A percentile compares a stretch with the other conserved stretches of the same genome.
Conservation (phyloP, 805 yeast species). For the Myxozyma melibiosi region DNA sequence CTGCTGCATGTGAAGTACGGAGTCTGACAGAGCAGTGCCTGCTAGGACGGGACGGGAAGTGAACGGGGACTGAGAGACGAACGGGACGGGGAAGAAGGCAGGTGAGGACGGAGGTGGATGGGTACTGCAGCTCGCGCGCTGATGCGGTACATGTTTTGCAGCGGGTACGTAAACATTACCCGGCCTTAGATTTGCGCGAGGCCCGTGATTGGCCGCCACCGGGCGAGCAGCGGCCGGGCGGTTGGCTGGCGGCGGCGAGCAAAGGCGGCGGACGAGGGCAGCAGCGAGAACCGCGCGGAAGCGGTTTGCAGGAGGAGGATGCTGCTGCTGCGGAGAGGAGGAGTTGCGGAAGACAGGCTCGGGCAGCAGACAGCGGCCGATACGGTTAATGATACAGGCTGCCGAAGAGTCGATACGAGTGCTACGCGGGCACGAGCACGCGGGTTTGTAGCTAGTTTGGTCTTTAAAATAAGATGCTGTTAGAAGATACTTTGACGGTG, state of each 20-base stretch:
- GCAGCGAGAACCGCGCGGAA: no score
- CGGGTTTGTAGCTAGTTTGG: background rate
- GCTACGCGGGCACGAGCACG: background rate
- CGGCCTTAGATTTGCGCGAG: background rate
- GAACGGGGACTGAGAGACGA: background rate
- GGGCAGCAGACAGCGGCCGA: background rate
- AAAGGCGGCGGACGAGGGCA: background rate
- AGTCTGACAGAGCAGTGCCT: background rate
- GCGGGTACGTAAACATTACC: slow-evolving; percentile 7
- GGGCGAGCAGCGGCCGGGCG: background rate
- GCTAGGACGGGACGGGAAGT: background rate
- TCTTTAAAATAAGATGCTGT: no score
- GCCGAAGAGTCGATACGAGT: background rate
- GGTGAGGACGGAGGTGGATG: background rate
- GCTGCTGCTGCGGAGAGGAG: no score
- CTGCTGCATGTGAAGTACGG: slow-evolving; percentile 3
- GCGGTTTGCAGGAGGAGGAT: no score
- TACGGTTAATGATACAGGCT: background rate
- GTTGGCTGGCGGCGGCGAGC: background rate
- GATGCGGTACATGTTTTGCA: background rate
- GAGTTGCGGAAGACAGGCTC: background rate
- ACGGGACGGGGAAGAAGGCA: background rate
- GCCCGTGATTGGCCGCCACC: slow-evolving; percentile 5
- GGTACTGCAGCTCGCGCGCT: slow-evolving; percentile 1
- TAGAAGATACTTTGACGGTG: no score